A percentile compares a stretch with the other conserved stretches of the same genome.
phyloP scores from a whole-genome alignment of 805 yeast species.

The Sugiyamaella boreocaroliniensis region DNA sequence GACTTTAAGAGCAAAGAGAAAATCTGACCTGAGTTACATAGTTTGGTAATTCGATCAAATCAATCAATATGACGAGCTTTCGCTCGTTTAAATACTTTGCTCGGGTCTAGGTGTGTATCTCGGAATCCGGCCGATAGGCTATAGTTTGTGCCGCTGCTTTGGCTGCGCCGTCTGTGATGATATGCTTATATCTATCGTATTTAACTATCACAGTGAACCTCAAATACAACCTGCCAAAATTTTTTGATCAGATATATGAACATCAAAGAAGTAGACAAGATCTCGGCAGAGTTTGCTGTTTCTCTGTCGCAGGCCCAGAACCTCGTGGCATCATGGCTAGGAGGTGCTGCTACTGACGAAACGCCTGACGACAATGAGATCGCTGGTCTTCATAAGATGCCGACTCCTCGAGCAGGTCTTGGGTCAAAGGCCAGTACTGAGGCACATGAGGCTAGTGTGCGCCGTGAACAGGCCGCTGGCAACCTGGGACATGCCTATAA shows the following conservation, averaged over 20 bases:
- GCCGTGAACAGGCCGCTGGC: background rate
- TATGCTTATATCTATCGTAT: too few species aligned
- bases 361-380: background rate
- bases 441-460: background rate
- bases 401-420: slow-evolving; percentile 10
- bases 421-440: slow-evolving; percentile 7
- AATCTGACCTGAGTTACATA: too few species aligned
- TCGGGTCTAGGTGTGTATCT: too few species aligned
- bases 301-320: slow-evolving; percentile 20
- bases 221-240: background rate
- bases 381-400: slow-evolving; percentile 1
- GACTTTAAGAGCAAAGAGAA: too few species aligned
- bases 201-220: too few species aligned
- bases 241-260: background rate
- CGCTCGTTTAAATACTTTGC: too few species aligned
- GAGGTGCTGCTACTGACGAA: slow-evolving; percentile 4
- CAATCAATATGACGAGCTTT: too few species aligned
- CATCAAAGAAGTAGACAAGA: slow-evolving; percentile 11
- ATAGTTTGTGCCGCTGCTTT: too few species aligned
- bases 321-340: slow-evolving; percentile 25
- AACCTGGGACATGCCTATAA: slow-evolving; percentile 1
- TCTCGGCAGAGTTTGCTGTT: slow-evolving; percentile 25
- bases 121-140: too few species aligned
- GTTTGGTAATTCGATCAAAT: too few species aligned
- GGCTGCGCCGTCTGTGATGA: too few species aligned